Percentiles rank a stretch among this genome's conserved stretches.
These are phyloP conservation scores for Hemerocallis citrina DNA, from an alignment of 106 monocot genomes.

Conservation along the genomic window DNA sequence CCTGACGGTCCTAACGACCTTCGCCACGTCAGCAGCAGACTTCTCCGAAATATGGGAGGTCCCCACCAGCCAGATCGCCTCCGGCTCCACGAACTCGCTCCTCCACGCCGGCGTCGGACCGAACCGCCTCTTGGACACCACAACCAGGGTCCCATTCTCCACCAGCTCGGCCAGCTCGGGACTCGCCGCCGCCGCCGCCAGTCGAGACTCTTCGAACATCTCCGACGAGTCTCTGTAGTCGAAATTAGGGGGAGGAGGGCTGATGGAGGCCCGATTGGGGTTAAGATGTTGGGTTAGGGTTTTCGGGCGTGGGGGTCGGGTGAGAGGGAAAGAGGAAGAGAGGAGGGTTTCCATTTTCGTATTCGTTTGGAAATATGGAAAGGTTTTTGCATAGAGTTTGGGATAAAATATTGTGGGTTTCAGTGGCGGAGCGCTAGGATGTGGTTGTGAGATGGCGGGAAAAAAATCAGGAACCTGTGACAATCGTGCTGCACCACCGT, in stretches of 20 bases:
- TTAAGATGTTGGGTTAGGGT: neutral
- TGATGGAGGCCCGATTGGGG: constrained; percentile 28
- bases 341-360: constrained; percentile 1
- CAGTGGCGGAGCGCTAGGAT: too few species aligned
- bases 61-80: constrained; percentile 73
- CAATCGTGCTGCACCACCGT: too few species aligned
- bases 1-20: constrained; percentile 49
- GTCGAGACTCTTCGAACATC: constrained; percentile 35
- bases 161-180: constrained; percentile 65
- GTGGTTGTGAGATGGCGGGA: too few species aligned
- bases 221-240: constrained; percentile 60
- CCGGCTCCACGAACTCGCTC: constrained; percentile 74
- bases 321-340: neutral
- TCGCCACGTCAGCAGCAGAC: constrained; percentile 59
- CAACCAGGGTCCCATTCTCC: constrained; percentile 48
- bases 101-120: constrained; percentile 84
- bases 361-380: too few species aligned
- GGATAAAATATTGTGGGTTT: too few species aligned
- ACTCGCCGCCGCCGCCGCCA: constrained; percentile 29
- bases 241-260: constrained; percentile 62
- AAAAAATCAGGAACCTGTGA: too few species aligned
- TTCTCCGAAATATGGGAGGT: constrained; percentile 67
- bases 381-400: too few species aligned
- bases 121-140: constrained; percentile 55
- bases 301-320: neutral